Percentiles rank a stretch among this genome's conserved stretches.
These are phyloP conservation scores for Immersiella caudata DNA, from an alignment of 495 filamentous ascomycete genomes.

Conservation along the genomic window DNA sequence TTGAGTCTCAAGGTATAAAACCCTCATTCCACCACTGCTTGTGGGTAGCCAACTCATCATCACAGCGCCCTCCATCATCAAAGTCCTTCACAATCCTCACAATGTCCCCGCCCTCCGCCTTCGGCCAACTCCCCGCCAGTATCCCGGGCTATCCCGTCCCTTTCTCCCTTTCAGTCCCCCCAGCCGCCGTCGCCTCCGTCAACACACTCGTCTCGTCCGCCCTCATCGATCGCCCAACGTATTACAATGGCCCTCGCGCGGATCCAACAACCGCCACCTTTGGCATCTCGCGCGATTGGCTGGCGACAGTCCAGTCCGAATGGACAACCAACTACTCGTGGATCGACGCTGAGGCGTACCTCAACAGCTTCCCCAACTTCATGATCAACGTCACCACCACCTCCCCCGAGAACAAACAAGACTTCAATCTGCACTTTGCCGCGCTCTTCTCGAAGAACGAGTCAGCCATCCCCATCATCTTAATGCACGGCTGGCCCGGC, in stretches of 20 bases:
- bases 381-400: slow-evolving; percentile 51
- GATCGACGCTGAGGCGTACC: slow-evolving; percentile 54
- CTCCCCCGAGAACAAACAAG: slow-evolving; percentile 29
- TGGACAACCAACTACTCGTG: slow-evolving; percentile 57
- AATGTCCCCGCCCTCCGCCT: slow-evolving; percentile 2
- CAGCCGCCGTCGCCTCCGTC: slow-evolving; percentile 7
- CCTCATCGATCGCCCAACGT: slow-evolving; percentile 19
- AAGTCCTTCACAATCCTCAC: neutral
- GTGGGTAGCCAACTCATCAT: no score
- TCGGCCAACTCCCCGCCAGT: slow-evolving; percentile 15
- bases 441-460: slow-evolving; percentile 61
- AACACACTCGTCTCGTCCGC: slow-evolving; percentile 16
- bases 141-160: slow-evolving; percentile 18
- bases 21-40: neutral
- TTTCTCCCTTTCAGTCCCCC: slow-evolving; percentile 21
- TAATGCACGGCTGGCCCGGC: slow-evolving; percentile 52
- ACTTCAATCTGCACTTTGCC: slow-evolving; percentile 60
- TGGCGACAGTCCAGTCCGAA: slow-evolving; percentile 53
- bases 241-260: slow-evolving; percentile 25
- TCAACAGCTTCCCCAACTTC: slow-evolving; percentile 69
- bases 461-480: slow-evolving; percentile 62
- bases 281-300: slow-evolving; percentile 62
- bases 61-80: no score
- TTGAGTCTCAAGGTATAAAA: neutral
- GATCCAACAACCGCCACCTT: slow-evolving; percentile 36